Base-by-base conservation (phyloP, 2,329 filamentous ascomycete species). In the Ophidiomyces ophidiicola region DNA sequence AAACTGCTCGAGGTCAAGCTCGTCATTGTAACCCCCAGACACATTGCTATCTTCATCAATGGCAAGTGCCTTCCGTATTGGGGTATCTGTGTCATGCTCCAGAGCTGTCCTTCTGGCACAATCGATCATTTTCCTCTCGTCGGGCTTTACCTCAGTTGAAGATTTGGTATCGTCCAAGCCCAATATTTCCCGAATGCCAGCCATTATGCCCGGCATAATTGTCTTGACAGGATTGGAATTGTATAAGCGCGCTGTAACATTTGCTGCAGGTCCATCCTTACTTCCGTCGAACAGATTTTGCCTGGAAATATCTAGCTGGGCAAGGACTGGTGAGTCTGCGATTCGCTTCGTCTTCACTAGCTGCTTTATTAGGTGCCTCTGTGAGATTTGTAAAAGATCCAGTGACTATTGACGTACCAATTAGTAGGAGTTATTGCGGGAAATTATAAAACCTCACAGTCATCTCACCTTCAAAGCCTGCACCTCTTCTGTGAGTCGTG, bases 181-280 rank as follows among this genome's bases (percentile, higher is more conserved):
- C 15, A 69, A 45, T 25, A 64, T 40, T 35, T 50, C 53, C 14
- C 57, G 54, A 40, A 70, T 57, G 12, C 54, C 60, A 25, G 52
- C 51, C 51, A 69, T 55, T 18, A 69, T 59, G 24, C 61, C 61
- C 15, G 66, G 63, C 30, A 77, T 54, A 2, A 66, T 69, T 46
- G 70, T 67, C 53, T 70, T 71, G 8, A 76, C 72, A 1, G 71
- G 71, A 39, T 66, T 69, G 10, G 73, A 72, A 44, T 75, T 78
- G 51, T 71, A 77, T 36, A 79, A 47, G 37, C 75, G 58, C 10
- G 72, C 74, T 32, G 67, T 60, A 10, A 79, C 72, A 57, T 78
- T 78, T 12, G 71, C 60, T 37, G 66, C 61, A 1, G 70, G 67
- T 0, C 59, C 46, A 42, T 68, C 67, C 34, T 58, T 44, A 23